Base-by-base conservation (phyloP, 1,139 yeast genomes). In the Blastobotrys serpentis region DNA sequence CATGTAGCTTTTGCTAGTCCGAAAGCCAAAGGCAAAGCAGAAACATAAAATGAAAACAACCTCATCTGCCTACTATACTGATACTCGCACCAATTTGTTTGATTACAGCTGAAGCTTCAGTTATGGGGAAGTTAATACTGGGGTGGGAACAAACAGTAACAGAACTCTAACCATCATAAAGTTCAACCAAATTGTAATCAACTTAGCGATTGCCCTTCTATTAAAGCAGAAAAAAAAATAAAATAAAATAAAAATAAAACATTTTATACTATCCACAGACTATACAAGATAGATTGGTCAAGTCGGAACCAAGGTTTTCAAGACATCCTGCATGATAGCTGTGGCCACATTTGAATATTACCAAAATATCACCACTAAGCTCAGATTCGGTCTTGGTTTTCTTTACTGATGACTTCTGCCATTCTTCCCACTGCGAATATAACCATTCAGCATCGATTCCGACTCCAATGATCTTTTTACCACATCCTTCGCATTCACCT, bases 401-500 rank as follows among this genome's bases (percentile, higher is more conserved):
- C n/a, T 29, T 19, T 16, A 25, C 42, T 19, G 32, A 39, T 26
- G 50, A 50, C 39, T 49, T 48, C 36, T 54, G 57, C 57, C 57
- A 53, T 32, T 54, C 46, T 39, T 57, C 60, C 73, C 73, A 70
- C 14, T 57, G 58, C 5, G 48, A 51, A 46, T 66, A 69, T 2
- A 67, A 48, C 57, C 59, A 57, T 8, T 65, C 67, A 2, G 73
- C 70, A 33, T 72, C 68, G 2, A 81, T 67, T 0, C 77, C 78
- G 0, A 76, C 61, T 0, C 95, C 95, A 77, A 86, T 79, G 34
- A 86, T 66, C 26, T 68, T 67, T 54, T 78, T 79, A 1, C 85
- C 86, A 63, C 96, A 87, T 0, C 83, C 78, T 46, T 84, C 82
- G 65, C 96, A 87, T 43, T 71, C 75, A 44, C 76, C 73, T 16